Evolutionary conservation across 192 early-diverging fungal genomes (phyloP).

Genomic region (Coemansia sp.): DNA sequence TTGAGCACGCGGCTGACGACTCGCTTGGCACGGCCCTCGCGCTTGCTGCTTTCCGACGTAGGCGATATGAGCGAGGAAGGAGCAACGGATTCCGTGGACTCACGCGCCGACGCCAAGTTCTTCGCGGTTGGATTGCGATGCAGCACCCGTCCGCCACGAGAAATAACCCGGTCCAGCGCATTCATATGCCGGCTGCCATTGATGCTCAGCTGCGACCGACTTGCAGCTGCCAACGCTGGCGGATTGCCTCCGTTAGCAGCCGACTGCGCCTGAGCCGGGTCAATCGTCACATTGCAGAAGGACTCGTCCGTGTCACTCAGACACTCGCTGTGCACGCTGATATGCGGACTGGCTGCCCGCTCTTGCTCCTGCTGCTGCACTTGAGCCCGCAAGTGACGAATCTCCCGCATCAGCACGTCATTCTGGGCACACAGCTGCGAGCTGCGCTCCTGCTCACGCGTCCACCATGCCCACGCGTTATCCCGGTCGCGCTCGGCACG

Average conservation of each 20-base stretch:
- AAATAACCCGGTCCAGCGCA: conserved; percentile 27
- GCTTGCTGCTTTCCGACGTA: not conserved
- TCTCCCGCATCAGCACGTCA: conserved; percentile 49
- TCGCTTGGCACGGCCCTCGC: conserved; percentile 33
- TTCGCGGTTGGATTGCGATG: conserved; percentile 19
- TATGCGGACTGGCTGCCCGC: not conserved
- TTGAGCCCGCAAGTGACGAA: conserved; percentile 11
- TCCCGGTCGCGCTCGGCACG: conserved; percentile 28
- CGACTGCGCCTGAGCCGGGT: conserved; percentile 12
- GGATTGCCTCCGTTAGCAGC: conserved; percentile 44
- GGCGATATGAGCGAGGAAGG: conserved; percentile 1
- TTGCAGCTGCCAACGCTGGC: not conserved
- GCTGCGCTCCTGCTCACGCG: conserved; percentile 39
- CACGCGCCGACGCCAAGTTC: conserved; percentile 12
- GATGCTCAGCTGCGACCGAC: conserved; percentile 18
- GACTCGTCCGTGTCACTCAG: conserved; percentile 31
- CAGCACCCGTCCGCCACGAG: conserved; percentile 29
- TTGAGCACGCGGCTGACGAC: conserved; percentile 41
- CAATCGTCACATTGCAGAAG: conserved; percentile 39
- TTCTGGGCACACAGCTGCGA: conserved; percentile 44
- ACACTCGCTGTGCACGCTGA: conserved; percentile 11
- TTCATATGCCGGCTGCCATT: conserved; percentile 8
- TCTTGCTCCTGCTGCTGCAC: not conserved
- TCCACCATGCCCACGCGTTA: conserved; percentile 38
- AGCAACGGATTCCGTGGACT: conserved; percentile 23